Evolutionary conservation across 2,329 filamentous ascomycete genomes (phyloP).

Genomic region (Fusarium stilboides): DNA sequence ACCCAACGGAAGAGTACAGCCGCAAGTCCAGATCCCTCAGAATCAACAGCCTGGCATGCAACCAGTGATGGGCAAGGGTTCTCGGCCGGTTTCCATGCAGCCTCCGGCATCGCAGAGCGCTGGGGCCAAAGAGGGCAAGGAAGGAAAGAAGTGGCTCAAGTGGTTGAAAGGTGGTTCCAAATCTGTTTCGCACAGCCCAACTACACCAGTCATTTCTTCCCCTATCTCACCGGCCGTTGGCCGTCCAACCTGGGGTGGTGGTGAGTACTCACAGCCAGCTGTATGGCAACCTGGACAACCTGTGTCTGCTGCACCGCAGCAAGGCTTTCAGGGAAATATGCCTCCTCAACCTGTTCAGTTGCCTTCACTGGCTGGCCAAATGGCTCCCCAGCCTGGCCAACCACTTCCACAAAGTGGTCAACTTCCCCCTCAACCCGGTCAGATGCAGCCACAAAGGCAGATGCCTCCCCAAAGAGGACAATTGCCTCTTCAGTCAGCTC

Average conservation of each 20-base stretch:
- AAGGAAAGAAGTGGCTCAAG: conserved; percentile 48
- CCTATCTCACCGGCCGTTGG: conserved; percentile 24
- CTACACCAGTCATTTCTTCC: conserved; percentile 28
- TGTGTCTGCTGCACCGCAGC: conserved; percentile 2
- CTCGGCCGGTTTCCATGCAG: conserved; percentile 41
- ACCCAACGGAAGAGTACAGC: conserved; percentile 29
- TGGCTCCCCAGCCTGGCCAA: conserved; percentile 10
- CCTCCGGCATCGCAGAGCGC: conserved; percentile 35
- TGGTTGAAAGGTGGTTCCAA: conserved; percentile 48
- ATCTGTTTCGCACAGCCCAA: conserved; percentile 39
- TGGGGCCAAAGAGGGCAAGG: conserved; percentile 43
- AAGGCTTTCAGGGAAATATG: conserved; percentile 20
- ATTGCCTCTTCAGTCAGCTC: conserved; percentile 7
- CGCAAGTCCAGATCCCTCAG: conserved; percentile 40
- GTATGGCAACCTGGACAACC: conserved; percentile 46
- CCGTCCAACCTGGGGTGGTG: conserved; percentile 39
- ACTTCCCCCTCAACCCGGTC: conserved; percentile 5
- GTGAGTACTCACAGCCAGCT: conserved; percentile 40
- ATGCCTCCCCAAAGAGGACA: conserved; percentile 5
- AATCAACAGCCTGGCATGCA: conserved; percentile 37
- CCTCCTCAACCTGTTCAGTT: conserved; percentile 16
- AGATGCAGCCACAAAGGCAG: conserved; percentile 4
- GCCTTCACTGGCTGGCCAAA: conserved; percentile 1
- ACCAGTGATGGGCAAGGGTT: conserved; percentile 22
- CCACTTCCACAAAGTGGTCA: neutral